These are phyloP conservation scores for Bolboschoenoplectus hybrid DNA, from an alignment of 202 grass and related monocot genomes.

Conservation along the genomic window DNA sequence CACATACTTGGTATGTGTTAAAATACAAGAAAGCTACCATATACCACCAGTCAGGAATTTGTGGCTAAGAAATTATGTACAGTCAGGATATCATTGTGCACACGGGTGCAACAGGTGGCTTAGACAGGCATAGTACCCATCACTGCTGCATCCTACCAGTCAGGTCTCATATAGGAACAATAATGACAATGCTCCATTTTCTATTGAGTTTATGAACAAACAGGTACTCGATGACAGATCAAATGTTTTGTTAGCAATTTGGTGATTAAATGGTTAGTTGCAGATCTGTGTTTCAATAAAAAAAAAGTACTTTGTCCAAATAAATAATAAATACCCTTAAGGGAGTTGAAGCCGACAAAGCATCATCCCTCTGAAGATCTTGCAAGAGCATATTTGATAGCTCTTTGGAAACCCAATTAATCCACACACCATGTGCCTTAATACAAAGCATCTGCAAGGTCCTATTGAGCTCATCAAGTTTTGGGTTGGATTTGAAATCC, in stretches of 20 bases:
- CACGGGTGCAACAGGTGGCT: background rate
- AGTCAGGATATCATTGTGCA: background rate
- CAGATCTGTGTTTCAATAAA: background rate
- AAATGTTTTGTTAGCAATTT: background rate
- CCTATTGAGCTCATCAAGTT: constrained; percentile 88
- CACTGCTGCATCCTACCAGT: background rate
- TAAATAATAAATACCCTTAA: constrained; percentile 63
- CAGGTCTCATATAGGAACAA: background rate
- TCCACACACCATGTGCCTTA: constrained; percentile 82
- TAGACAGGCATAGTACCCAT: background rate
- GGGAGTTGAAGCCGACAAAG: constrained; percentile 72
- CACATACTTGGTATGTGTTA: constrained; percentile 4
- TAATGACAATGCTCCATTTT: background rate
- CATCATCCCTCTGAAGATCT: constrained; percentile 80
- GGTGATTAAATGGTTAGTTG: background rate
- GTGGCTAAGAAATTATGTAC: background rate
- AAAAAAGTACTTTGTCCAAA: constrained; percentile 13
- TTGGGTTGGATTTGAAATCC: constrained; percentile 71
- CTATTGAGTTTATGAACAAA: constrained; percentile 1
- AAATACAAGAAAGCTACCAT: background rate
- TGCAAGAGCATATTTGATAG: constrained; percentile 74
- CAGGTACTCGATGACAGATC: background rate
- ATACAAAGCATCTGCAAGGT: constrained; percentile 74
- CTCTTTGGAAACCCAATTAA: constrained; percentile 80
- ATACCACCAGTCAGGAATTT: background rate